Percentiles rank a stretch among this genome's conserved stretches.
Evolutionary conservation across 768 basidiomycete species (phyloP).

Genomic region (Hebeloma cylindrosporum): DNA sequence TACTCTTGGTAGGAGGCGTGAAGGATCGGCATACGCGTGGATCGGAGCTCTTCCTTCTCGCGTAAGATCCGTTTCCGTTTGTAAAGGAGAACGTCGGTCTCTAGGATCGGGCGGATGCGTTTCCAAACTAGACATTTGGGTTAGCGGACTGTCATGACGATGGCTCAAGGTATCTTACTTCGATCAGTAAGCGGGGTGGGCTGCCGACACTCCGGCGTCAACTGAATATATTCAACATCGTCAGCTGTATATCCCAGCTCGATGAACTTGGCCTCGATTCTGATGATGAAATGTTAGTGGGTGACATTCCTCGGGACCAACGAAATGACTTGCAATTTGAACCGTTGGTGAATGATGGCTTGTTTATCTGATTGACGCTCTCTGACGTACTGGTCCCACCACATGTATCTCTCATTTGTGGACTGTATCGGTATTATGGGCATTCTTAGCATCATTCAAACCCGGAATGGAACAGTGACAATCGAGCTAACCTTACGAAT

Average conservation of each 20-base stretch:
- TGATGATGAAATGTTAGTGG: too few species aligned
- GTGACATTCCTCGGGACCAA: too few species aligned
- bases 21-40: neutral
- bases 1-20: neutral
- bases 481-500: too few species aligned
- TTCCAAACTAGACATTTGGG: neutral
- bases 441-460: too few species aligned
- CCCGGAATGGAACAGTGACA: too few species aligned
- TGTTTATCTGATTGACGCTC: too few species aligned
- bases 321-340: too few species aligned
- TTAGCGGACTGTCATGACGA: neutral
- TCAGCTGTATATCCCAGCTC: neutral
- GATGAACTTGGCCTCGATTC: neutral
- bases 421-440: too few species aligned
- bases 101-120: slow-evolving; percentile 1
- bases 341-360: too few species aligned
- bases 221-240: neutral
- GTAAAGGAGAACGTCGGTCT: neutral
- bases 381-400: too few species aligned
- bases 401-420: too few species aligned
- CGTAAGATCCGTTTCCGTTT: neutral
- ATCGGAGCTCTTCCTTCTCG: neutral
- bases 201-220: neutral
- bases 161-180: neutral
- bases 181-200: neutral